These are phyloP conservation scores for Lactifluus pinguis DNA, from an alignment of 768 basidiomycete species.

Conservation along the genomic window DNA sequence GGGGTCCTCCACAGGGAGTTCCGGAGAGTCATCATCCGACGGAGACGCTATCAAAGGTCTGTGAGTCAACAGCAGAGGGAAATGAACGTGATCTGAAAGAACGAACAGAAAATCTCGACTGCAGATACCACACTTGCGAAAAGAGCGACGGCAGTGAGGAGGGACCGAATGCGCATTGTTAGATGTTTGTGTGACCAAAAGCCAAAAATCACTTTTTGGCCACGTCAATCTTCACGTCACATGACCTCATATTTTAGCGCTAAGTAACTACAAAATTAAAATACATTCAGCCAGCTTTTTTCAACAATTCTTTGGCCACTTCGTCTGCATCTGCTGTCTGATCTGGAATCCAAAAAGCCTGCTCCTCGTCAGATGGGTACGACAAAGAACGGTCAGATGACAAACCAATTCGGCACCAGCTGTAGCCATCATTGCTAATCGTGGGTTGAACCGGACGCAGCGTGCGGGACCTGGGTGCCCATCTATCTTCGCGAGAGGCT, in stretches of 20 bases:
- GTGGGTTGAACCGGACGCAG: conserved; percentile 86
- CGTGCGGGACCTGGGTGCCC: conserved; percentile 79
- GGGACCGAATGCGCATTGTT: conserved; percentile 13
- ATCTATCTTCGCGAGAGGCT: conserved; percentile 47
- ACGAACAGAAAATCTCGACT: conserved; percentile 19
- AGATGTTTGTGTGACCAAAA: too few species aligned
- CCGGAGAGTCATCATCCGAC: conserved; percentile 18
- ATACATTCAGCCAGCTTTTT: conserved; percentile 32
- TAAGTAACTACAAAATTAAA: background rate
- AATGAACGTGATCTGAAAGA: background rate
- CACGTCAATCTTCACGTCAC: conserved; percentile 8
- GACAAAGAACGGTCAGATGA: conserved; percentile 5
- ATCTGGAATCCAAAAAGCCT: conserved; percentile 67
- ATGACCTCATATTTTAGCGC: background rate
- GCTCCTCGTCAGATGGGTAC: background rate
- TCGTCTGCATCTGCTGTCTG: conserved; percentile 60
- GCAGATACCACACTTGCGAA: conserved; percentile 12
- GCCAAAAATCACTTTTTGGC: background rate
- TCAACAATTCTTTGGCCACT: conserved; percentile 58
- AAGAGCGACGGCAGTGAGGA: conserved; percentile 12
- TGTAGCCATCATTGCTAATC: conserved; percentile 77
- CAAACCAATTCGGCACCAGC: conserved; percentile 78
- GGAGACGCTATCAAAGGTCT: background rate
- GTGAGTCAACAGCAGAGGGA: background rate
- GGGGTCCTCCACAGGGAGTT: conserved; percentile 39